A percentile compares a stretch with the other conserved stretches of the same genome.
These are phyloP conservation scores for Aspergillus fumigatiaffinis DNA, from an alignment of 2,329 filamentous ascomycete genomes.

Conservation along the genomic window DNA sequence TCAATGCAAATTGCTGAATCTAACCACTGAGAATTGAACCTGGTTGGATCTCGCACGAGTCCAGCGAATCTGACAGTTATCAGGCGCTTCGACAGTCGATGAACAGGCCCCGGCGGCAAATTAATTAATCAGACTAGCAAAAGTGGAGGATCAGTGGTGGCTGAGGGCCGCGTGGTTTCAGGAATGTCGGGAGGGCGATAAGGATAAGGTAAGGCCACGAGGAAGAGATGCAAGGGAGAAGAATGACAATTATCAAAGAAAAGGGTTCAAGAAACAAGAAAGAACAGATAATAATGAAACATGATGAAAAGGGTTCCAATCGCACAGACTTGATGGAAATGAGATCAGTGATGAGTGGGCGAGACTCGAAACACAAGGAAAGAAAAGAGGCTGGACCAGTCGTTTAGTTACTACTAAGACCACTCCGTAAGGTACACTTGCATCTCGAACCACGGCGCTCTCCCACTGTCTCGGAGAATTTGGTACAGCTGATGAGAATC, in stretches of 20 bases:
- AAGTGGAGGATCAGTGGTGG: background rate
- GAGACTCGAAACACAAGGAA: constrained; percentile 4
- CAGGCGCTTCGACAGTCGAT: background rate
- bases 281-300: background rate
- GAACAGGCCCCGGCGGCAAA: background rate
- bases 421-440: background rate
- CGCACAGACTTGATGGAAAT: background rate
- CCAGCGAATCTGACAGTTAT: background rate
- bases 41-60: background rate
- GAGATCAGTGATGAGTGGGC: background rate
- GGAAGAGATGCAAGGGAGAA: background rate
- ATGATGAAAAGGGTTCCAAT: background rate
- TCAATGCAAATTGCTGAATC: too few species aligned
- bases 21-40: background rate
- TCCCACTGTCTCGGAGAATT: background rate
- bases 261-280: background rate
- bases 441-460: background rate
- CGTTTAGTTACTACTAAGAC: background rate
- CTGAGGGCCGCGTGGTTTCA: background rate
- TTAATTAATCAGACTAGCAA: background rate
- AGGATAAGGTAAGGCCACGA: constrained; percentile 1
- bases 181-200: constrained; percentile 2
- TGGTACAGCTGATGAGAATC: background rate
- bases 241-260: background rate
- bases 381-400: constrained; percentile 16